Evolutionary conservation across 768 basidiomycete species (phyloP).

Genomic region (Leccinum olivaceopallidum): DNA sequence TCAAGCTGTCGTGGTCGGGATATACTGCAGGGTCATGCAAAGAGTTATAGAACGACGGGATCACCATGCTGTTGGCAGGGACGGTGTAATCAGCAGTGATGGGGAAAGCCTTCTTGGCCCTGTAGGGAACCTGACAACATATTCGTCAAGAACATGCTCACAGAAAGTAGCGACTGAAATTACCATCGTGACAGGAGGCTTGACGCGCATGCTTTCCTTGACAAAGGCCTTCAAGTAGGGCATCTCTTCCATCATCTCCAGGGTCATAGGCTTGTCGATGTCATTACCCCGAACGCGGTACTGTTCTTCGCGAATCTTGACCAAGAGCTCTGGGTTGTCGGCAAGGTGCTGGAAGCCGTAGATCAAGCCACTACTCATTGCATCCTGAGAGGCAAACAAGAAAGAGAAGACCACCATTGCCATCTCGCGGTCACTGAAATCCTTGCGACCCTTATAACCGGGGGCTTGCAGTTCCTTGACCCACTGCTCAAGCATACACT

Average conservation of each 20-base stretch:
- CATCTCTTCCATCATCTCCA: slow-evolving; percentile 93
- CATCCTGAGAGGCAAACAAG: slow-evolving; percentile 95
- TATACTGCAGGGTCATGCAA: slow-evolving; percentile 88
- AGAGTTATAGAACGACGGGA: slow-evolving; percentile 91
- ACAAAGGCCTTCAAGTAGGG: slow-evolving; percentile 89
- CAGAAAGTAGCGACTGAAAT: slow-evolving; percentile 4
- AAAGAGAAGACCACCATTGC: slow-evolving; percentile 96
- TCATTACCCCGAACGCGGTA: slow-evolving; percentile 79
- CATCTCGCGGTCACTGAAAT: slow-evolving; percentile 94
- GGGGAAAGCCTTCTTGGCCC: slow-evolving; percentile 85
- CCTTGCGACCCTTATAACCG: slow-evolving; percentile 68
- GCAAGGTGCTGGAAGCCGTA: slow-evolving; percentile 96
- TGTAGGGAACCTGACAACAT: slow-evolving; percentile 82
- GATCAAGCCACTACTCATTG: slow-evolving; percentile 96
- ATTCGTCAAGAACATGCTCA: slow-evolving; percentile 11
- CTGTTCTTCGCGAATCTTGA: slow-evolving; percentile 91
- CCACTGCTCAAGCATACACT: slow-evolving; percentile 95
- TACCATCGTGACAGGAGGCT: slow-evolving; percentile 97
- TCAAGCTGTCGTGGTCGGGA: slow-evolving; percentile 79
- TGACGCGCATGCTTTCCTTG: slow-evolving; percentile 88
- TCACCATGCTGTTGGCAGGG: slow-evolving; percentile 89
- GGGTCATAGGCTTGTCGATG: slow-evolving; percentile 69
- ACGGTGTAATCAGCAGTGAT: slow-evolving; percentile 91
- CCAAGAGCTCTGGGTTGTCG: slow-evolving; percentile 86
- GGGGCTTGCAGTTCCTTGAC: slow-evolving; percentile 68